These are phyloP conservation scores for Silene latifolia DNA, from an alignment of 148 eudicot genomes.

Conservation along the genomic window DNA sequence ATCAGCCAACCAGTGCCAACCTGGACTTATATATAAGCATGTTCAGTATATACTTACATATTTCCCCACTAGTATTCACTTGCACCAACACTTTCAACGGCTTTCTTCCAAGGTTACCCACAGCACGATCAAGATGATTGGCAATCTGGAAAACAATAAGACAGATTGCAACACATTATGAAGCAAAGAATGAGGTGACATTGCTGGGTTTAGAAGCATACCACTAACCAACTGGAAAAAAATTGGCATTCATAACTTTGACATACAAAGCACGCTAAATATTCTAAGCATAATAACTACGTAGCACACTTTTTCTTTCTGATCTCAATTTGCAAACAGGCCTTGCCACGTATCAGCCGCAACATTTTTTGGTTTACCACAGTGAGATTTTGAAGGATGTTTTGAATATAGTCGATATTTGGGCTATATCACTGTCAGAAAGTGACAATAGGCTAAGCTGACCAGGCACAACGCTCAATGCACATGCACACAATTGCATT, in stretches of 20 bases:
- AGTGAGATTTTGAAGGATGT: not conserved
- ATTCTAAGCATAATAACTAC: not conserved
- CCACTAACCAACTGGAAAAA: not conserved
- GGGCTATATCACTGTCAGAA: not conserved
- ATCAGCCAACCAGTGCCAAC: not conserved
- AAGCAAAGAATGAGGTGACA: not conserved
- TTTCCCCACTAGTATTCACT: constrained; percentile 98
- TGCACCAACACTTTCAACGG: constrained; percentile 84
- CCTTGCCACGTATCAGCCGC: not conserved
- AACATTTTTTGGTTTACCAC: not conserved
- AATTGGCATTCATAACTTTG: not conserved
- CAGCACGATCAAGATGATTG: constrained; percentile 79
- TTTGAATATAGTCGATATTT: not conserved
- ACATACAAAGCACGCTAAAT: not conserved
- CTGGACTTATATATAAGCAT: not conserved
- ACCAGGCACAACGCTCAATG: not conserved
- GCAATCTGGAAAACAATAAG: constrained; percentile 61
- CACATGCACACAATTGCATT: not conserved
- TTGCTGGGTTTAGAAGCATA: not conserved
- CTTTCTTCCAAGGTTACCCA: constrained; percentile 70
- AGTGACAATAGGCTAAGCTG: not conserved
- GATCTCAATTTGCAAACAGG: not conserved
- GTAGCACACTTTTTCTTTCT: not conserved
- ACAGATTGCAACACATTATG: not conserved
- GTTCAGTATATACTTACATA: constrained; percentile 45